Evolutionary conservation across 129 eudicot genomes (phyloP), one percentile per base, ranked within the genome.

Genomic region (Helianthus tuberosus): DNA sequence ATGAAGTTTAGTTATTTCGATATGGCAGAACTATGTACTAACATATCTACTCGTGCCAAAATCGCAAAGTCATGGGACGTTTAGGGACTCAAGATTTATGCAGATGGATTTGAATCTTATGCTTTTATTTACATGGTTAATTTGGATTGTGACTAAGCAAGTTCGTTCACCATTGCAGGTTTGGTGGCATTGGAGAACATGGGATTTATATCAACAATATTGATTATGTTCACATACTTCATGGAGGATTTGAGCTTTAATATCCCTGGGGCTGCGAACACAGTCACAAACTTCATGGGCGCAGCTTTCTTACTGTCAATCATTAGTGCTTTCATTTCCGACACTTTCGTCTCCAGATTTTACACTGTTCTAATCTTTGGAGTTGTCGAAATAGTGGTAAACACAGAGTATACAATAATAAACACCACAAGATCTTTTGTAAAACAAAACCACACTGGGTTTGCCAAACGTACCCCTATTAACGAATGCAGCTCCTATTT

Each of bases 281-380:
- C 96, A 6, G 84, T 91, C 32, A 90, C 96, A 3, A 90, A 90
- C 68, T 77, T 87, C 74, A 79, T 87, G 87, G 96, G 96, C 13
- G 53, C 89, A 4, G 77, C 96, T 29, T 90, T 76, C 84, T 61
- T 90, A 71, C 96, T 87, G 53, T 64, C 97, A 53, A 51, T 90
- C 6, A 25, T 90, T 10, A 93, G 96, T 13, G 96, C 89, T 64
- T 85, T 87, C 84, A 77, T 90, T 64, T 87, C 93, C 0, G 96
- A 90, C 81, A 90, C 93, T 10, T 87, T 50, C 81, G 71, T 90
- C 44, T 79, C 82, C 62, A 79, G 91, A 64, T 81, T 85, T 80
- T 68, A 50, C 8, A 81, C 91, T 8, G 64, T 79, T 23, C 36
- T 87, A 62, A 77, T 85, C 1, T 90, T 90, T 49, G 96, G 93